A percentile compares a stretch with the other conserved stretches of the same genome.
These are phyloP conservation scores for Dryadomyces quercus-mongolicae DNA, from an alignment of 2,329 filamentous ascomycete species.

Conservation along the genomic window DNA sequence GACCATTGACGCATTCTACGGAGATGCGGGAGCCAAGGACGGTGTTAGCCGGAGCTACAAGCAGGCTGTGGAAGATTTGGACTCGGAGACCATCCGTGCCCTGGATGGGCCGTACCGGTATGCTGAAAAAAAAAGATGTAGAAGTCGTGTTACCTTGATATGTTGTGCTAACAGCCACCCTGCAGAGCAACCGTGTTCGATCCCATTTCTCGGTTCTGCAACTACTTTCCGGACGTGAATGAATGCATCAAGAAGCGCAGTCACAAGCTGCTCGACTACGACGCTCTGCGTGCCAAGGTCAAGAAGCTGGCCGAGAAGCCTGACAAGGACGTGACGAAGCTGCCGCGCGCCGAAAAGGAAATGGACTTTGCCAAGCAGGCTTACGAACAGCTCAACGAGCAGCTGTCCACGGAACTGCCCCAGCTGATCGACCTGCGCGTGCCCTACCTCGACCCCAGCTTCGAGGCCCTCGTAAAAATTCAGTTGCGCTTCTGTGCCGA, in stretches of 20 bases:
- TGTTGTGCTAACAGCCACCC: constrained; percentile 11
- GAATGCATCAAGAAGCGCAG: constrained; percentile 99
- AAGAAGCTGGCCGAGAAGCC: constrained; percentile 97
- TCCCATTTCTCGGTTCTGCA: constrained; percentile 90
- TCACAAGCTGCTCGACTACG: constrained; percentile 97
- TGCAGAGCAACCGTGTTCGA: constrained; percentile 82
- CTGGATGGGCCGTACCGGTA: constrained; percentile 89
- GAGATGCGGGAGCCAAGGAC: constrained; percentile 86
- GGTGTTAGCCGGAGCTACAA: constrained; percentile 96
- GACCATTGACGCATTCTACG: constrained; percentile 98
- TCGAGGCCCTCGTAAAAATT: constrained; percentile 97
- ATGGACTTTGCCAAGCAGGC: constrained; percentile 84
- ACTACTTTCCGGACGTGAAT: constrained; percentile 98
- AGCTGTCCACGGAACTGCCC: constrained; percentile 82
- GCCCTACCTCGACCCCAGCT: constrained; percentile 91
- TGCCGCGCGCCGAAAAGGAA: constrained; percentile 92
- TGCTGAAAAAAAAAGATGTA: background rate
- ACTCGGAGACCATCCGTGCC: constrained; percentile 96
- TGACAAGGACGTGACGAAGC: constrained; percentile 94
- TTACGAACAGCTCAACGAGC: constrained; percentile 96
- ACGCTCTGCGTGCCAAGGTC: constrained; percentile 87
- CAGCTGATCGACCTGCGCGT: constrained; percentile 95
- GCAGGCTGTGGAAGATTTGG: constrained; percentile 93
- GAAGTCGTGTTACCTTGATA: background rate
- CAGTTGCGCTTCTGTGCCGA: constrained; percentile 96